These are phyloP conservation scores for Aspergillus fumigatus DNA, from an alignment of 2,329 filamentous ascomycete species.

Conservation along the genomic window DNA sequence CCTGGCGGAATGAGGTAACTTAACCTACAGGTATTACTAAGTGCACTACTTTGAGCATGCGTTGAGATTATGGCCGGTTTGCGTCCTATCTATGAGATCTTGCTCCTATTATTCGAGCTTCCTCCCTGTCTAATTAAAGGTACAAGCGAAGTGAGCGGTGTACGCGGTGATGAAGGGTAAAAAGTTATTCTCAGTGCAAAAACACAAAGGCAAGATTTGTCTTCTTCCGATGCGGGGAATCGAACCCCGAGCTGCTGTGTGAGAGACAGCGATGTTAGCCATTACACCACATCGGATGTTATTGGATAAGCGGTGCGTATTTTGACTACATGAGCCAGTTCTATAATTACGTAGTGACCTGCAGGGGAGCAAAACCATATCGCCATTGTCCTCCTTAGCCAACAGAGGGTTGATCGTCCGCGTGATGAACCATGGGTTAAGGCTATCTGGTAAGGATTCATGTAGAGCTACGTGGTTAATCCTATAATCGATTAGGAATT, in stretches of 20 bases:
- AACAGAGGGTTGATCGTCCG: background rate
- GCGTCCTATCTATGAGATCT: too few relatives aligned
- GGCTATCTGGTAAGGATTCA: background rate
- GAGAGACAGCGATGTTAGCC: constrained; percentile 21
- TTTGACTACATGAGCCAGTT: background rate
- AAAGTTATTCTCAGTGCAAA: too few relatives aligned
- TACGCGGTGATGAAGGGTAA: too few relatives aligned
- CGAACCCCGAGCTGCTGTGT: constrained; percentile 20
- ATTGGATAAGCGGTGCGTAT: background rate
- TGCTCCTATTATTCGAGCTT: too few relatives aligned
- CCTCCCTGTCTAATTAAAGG: too few relatives aligned
- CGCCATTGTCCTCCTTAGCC: background rate
- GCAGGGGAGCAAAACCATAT: background rate
- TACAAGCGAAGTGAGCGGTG: too few relatives aligned
- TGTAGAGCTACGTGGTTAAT: background rate
- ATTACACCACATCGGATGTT: constrained; percentile 7
- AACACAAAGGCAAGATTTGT: too few relatives aligned
- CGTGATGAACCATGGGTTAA: background rate
- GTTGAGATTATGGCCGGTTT: too few relatives aligned
- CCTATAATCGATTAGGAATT: too few relatives aligned
- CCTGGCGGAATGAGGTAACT: too few relatives aligned
- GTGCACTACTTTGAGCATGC: too few relatives aligned
- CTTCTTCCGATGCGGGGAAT: constrained; percentile 17
- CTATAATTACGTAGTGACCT: rapidly evolving
- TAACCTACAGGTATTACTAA: too few relatives aligned